Conservation (phyloP, 805 yeast genomes). For the Candida suzukii region DNA sequence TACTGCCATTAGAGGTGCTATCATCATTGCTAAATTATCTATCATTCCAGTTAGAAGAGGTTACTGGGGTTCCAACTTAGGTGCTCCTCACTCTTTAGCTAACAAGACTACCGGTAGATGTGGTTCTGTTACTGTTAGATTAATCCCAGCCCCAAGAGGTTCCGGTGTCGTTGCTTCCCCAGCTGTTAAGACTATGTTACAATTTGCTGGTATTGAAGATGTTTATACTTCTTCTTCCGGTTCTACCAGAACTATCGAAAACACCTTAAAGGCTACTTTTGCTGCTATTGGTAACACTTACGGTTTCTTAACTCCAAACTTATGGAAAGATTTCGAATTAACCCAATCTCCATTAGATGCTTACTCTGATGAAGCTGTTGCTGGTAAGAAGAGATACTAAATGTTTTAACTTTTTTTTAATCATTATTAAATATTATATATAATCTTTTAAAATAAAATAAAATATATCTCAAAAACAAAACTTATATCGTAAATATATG, state of each 20-base stretch:
- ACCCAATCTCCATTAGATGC: slow-evolving; percentile 91
- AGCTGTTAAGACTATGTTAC: slow-evolving; percentile 97
- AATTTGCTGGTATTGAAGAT: slow-evolving; percentile 99
- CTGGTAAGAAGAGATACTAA: slow-evolving; percentile 71
- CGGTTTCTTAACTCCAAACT: slow-evolving; percentile 99
- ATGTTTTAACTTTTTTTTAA: slow-evolving; percentile 12
- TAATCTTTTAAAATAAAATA: no score
- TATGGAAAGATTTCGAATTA: slow-evolving; percentile 85
- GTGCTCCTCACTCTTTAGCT: slow-evolving; percentile 98
- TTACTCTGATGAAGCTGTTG: slow-evolving; percentile 79
- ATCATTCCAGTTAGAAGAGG: slow-evolving; percentile 99
- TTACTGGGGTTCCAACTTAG: slow-evolving; percentile 99
- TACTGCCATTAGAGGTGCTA: slow-evolving; percentile 99
- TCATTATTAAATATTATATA: no score
- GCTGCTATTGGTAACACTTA: slow-evolving; percentile 99
- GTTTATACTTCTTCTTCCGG: slow-evolving; percentile 98
- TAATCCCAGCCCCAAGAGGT: slow-evolving; percentile 99
- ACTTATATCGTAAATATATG: no score
- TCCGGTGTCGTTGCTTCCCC: slow-evolving; percentile 99
- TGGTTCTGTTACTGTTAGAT: slow-evolving; percentile 98
- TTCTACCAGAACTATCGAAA: slow-evolving; percentile 98
- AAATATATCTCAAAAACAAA: no score
- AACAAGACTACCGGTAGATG: slow-evolving; percentile 99
- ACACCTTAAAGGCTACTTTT: slow-evolving; percentile 99
- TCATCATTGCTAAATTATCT: slow-evolving; percentile 97